Conservation (phyloP, 805 yeast genomes). For the Yamadazyma paraphyllophila region DNA sequence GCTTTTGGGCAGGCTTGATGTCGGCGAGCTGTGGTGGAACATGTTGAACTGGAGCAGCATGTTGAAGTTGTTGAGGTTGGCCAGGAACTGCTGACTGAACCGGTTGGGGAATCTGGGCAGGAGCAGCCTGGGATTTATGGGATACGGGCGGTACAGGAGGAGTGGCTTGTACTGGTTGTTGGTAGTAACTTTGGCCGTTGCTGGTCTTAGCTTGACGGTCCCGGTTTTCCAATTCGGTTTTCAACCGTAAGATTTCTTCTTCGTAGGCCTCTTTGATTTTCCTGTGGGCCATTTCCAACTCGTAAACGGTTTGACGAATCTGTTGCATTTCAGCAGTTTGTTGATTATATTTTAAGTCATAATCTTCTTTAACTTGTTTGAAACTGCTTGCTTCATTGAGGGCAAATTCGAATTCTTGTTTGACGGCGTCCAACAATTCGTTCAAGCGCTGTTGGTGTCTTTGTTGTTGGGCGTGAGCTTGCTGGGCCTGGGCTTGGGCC, state of each 20-base stretch:
- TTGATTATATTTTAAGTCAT: slow-evolving; percentile 84
- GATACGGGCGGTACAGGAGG: slow-evolving; percentile 8
- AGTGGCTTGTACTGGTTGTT: slow-evolving; percentile 14
- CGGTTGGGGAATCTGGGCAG: slow-evolving; percentile 8
- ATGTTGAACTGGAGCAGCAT: slow-evolving; percentile 2
- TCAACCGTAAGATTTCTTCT: slow-evolving; percentile 83
- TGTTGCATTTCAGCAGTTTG: slow-evolving; percentile 92
- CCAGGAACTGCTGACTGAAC: slow-evolving; percentile 2
- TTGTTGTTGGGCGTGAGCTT: slow-evolving; percentile 27
- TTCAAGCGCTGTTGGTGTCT: slow-evolving; percentile 51
- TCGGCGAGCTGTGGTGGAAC: slow-evolving; percentile 8
- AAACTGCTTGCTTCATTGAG: slow-evolving; percentile 81
- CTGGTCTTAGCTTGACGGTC: slow-evolving; percentile 49
- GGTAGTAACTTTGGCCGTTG: slow-evolving; percentile 17
- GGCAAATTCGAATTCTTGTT: slow-evolving; percentile 84
- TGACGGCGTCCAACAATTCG: slow-evolving; percentile 87
- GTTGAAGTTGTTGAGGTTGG: neutral
- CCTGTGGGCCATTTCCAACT: slow-evolving; percentile 89
- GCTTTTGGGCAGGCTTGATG: slow-evolving; percentile 10
- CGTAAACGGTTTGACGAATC: slow-evolving; percentile 90
- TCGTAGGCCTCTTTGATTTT: slow-evolving; percentile 95
- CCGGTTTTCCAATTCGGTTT: slow-evolving; percentile 78
- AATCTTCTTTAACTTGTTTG: slow-evolving; percentile 89
- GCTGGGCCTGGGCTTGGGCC: slow-evolving; percentile 14
- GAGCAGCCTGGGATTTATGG: slow-evolving; percentile 3